Evolutionary conservation across 2,329 filamentous ascomycete species (phyloP), one percentile per base, ranked within the genome.

Genomic region (Neonectria punicea): DNA sequence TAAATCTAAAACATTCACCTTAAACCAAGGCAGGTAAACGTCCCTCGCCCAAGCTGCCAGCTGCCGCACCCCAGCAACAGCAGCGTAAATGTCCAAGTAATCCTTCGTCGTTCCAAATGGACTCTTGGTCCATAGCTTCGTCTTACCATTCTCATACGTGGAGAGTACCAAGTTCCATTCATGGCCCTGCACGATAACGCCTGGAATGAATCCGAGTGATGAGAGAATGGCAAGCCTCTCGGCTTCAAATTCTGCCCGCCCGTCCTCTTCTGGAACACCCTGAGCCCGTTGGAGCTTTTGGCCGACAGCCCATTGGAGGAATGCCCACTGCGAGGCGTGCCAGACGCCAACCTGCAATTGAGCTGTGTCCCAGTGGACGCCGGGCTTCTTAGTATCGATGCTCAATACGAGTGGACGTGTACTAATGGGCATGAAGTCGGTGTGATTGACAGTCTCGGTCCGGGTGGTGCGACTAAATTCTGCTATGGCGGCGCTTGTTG

Each of bases 351-450:
- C 46, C 32, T 59, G 55, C 20, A 63, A 22, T 22, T 63, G 36
- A 14, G 55, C 47, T 8, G 53, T 57, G 16, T 46, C 54, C 13
- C 28, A 41, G 18, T 50, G 44, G n/a, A 25, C 32, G 14, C 16
- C 53, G 28, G 44, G 55, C 34, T 63, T 50, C 54, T 63, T 54
- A 55, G 50, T 43, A 18, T 63, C 36, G 36, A 63, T 63, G 54
- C 56, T 59, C 46, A 59, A 22, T 32, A 53, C n/a, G 34, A 61
- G 34, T 22, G 58, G 58, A 36, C 32, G 36, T 32, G 16, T 14
- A 47, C 32, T 39, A n/a, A 49, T 58, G 39, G 55, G 20, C 25
- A n/a, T 20, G 77, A 49, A 49, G 20, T 49, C 46, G 18, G 46
- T 28, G 18, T 49, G 46, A 49, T 25, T 49, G 46, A 49, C 46